Conservation (phyloP, 2,329 filamentous ascomycete genomes). For the Trichoderma atrobrunneum region DNA sequence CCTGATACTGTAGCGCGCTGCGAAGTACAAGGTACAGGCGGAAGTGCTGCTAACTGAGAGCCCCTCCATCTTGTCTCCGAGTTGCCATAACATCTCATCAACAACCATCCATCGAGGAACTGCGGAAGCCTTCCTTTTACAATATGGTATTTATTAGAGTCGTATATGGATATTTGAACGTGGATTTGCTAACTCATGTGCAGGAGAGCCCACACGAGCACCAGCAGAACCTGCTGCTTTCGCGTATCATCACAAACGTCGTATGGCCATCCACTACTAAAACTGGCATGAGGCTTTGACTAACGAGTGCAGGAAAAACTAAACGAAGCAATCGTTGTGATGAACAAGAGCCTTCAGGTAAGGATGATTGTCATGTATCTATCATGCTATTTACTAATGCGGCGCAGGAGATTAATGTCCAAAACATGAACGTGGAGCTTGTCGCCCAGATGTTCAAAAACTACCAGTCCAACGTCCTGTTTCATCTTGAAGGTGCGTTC, state of each 20-base stretch:
- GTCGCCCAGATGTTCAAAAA: slow-evolving; percentile 99
- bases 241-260: slow-evolving; percentile 95
- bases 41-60: neutral
- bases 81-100: neutral
- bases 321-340: slow-evolving; percentile 86
- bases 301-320: slow-evolving; percentile 75
- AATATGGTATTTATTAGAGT: neutral
- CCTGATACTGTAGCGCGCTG: neutral
- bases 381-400: neutral
- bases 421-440: slow-evolving; percentile 98
- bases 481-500: slow-evolving; percentile 84
- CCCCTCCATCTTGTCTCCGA: neutral
- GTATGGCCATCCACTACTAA: slow-evolving; percentile 51
- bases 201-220: slow-evolving; percentile 96
- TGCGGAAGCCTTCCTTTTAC: too few species aligned
- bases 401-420: slow-evolving; percentile 86
- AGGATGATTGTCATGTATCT: neutral
- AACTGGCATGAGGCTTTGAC: neutral
- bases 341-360: slow-evolving; percentile 91
- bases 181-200: neutral
- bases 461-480: slow-evolving; percentile 95
- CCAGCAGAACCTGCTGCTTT: slow-evolving; percentile 89
- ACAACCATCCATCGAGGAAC: neutral
- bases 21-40: neutral
- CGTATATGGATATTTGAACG: neutral